Base-by-base conservation (phyloP, 2,329 filamentous ascomycete genomes). In the Colletotrichum lupini region DNA sequence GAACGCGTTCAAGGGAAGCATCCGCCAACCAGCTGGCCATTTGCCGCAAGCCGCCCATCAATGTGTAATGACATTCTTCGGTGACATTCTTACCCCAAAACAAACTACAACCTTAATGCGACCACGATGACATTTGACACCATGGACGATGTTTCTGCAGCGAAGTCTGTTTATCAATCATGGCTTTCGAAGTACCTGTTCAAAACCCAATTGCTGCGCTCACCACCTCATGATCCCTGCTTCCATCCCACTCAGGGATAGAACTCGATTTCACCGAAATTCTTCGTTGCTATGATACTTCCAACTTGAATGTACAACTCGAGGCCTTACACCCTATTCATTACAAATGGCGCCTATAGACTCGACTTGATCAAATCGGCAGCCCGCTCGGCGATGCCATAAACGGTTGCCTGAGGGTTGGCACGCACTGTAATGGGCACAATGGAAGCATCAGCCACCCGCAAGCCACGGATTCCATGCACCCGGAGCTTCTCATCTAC, bases 401-500 rank as follows among this genome's bases (percentile, higher is more conserved):
- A 84, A 1, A 83, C 77, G 0, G 82, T 83, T 1, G 79, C 78
- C 32, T 79, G 78, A 4, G 81, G 77, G 64, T 83, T 81, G 1
- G 79, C 78, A 19, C 79, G 78, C 2, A 76, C 76, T 30, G 78
- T 78, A 0, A 82, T 59, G 37, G 80, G 80, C 65, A 81, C 79
- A 5, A 81, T 59, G 37, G 83, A 84, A 5, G 85, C 83, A 76
- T 88, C 86, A 6, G 85, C 84, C 42, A 88, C 79, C 24, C 86
- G 81, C 58, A 88, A 77, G 57, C 85, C 83, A 59, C 80, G 78
- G 14, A 81, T 82, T 2, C 86, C 86, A 69, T 86, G 85, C 0
- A 88, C 86, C 46, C 81, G 77, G 37, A 87, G 77, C 35, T 82
- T 77, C n/a, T 81, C 76, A 72, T 86, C 83, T 1, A 87, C 86